These are phyloP conservation scores for Cucumis cinereus DNA, from an alignment of 306 rosid species.

Conservation along the genomic window DNA sequence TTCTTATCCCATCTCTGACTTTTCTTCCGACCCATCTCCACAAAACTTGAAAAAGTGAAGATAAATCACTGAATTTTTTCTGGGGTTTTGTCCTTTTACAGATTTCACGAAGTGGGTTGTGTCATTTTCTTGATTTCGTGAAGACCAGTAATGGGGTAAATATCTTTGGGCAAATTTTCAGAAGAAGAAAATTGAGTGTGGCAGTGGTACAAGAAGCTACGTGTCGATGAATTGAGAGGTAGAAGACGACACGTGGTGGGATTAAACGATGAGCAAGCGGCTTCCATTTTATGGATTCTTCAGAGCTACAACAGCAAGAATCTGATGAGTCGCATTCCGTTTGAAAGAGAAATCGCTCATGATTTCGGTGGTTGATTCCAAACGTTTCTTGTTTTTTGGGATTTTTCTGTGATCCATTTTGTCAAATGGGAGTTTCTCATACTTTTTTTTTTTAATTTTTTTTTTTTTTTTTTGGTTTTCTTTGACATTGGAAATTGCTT, in stretches of 20 bases:
- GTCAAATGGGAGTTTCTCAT: background rate
- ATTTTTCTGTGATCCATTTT: background rate
- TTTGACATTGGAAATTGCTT: background rate
- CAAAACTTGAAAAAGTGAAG: background rate
- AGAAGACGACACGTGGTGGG: conserved; percentile 4
- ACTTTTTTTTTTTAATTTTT: background rate
- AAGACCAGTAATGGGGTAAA: background rate
- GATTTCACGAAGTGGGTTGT: background rate
- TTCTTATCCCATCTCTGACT: background rate
- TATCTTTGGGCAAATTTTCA: background rate
- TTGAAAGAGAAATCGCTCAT: background rate
- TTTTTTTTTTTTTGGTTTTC: background rate
- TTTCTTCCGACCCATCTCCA: background rate
- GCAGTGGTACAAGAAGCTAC: background rate
- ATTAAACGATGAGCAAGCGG: background rate
- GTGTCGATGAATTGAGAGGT: background rate
- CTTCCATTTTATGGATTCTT: conserved; percentile 5
- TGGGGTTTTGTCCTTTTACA: background rate
- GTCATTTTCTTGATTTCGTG: background rate
- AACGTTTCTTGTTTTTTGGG: background rate
- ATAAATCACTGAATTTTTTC: background rate
- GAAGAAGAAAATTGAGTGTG: background rate
- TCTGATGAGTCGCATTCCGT: background rate
- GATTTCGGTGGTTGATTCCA: background rate
- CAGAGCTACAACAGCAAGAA: background rate